Evolutionary conservation across 2,329 filamentous ascomycete species (phyloP), one percentile per base, ranked within the genome.

Genomic region (Escovopsis sp.): DNA sequence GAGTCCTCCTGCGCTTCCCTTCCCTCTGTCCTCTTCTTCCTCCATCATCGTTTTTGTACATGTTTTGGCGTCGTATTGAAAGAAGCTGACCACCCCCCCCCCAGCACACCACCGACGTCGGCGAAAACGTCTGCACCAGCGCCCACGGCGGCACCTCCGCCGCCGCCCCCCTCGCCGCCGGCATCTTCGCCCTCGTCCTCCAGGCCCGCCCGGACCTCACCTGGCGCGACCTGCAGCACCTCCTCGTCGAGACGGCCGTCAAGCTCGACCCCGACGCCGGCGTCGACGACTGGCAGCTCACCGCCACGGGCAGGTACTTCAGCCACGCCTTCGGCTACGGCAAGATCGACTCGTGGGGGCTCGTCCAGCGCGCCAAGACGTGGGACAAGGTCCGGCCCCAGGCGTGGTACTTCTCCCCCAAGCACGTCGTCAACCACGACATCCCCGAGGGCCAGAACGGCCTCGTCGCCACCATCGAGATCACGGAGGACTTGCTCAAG

Each of bases 291-390:
- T 96, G 87, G 81, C 80, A 90, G 53, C 70, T 72, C 31, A 93
- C 86, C 0, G 66, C 72, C 4, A 77, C 83, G 41, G 88, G 85
- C 44, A 84, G 79, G 57, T 76, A 84, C 48, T 98, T 81, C 62
- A 94, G 86, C 52, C 90, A 98, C 55, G 85, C 84, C 32, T 98
- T 81, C 59, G 90, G 88, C 30, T 98, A 93, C 50, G 90, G 90
- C 51, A 96, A 94, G 61, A 72, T 96, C 27, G 90, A 98, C 54
- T 81, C 81, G 1, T 94, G 79, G 51, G 72, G 73, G 13, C 72
- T 94, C 34, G 83, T 98, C 13, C 79, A 94, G 49, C 74, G 70
- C 36, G 87, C 90, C 37, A 92, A 85, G 62, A 74, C 68, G 1
- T 96, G 85, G 78, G 66, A 84, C 44, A 70, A 78, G 15, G 86